Percentiles rank a stretch among this genome's conserved stretches.
Conservation (phyloP, 805 yeast species). For the Yamadazyma scolyti region DNA sequence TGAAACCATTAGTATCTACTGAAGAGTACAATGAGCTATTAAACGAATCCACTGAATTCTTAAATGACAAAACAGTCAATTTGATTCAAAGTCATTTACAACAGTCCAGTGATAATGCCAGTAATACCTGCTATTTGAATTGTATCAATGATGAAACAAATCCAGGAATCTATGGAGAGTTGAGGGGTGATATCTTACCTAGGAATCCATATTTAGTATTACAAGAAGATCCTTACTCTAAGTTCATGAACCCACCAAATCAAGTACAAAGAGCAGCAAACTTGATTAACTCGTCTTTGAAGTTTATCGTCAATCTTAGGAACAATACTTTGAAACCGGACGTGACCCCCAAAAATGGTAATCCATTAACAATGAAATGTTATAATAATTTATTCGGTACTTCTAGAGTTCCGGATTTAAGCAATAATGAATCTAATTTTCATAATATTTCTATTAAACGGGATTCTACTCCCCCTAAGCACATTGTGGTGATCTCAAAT, state of each 20-base stretch:
- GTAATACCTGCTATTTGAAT: conserved; percentile 50
- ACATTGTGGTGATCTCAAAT: conserved; percentile 46
- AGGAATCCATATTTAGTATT: conserved; percentile 73
- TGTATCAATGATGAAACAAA: conserved; percentile 46
- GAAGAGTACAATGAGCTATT: conserved; percentile 49
- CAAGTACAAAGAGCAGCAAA: conserved; percentile 70
- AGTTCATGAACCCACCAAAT: conserved; percentile 52
- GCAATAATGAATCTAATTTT: conserved; percentile 21
- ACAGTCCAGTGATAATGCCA: conserved; percentile 39
- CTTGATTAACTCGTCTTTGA: conserved; percentile 59
- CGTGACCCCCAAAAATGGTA: conserved; percentile 44
- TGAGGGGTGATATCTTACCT: conserved; percentile 66
- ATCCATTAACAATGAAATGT: conserved; percentile 64
- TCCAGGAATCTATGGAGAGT: conserved; percentile 60
- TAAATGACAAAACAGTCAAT: conserved; percentile 36
- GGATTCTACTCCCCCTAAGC: conserved; percentile 28
- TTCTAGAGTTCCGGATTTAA: conserved; percentile 44
- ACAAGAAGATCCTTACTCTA: conserved; percentile 68
- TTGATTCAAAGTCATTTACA: conserved; percentile 53
- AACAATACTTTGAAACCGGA: conserved; percentile 56
- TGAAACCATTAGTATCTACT: conserved; percentile 55
- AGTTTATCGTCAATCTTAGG: conserved; percentile 61
- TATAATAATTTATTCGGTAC: conserved; percentile 67
- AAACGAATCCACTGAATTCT: conserved; percentile 42
- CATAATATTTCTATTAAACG: conserved; percentile 33